Evolutionary conservation across 2,329 filamentous ascomycete genomes (phyloP).

Genomic region (Polytolypa hystricis): DNA sequence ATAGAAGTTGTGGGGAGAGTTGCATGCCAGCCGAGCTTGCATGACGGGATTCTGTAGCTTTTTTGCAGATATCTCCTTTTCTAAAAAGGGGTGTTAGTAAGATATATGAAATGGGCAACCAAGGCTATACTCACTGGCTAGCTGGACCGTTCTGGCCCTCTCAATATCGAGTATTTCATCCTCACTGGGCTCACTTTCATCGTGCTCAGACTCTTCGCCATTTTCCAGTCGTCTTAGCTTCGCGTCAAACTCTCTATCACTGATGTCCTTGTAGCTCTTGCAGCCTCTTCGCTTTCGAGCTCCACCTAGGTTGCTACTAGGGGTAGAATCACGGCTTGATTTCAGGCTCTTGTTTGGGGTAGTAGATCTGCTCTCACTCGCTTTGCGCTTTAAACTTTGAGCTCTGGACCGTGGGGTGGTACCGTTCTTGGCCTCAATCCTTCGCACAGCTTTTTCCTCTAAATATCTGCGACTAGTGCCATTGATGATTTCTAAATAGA

Average conservation of each 20-base stretch:
- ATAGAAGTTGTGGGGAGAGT: conserved; percentile 93
- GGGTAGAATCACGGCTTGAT: conserved; percentile 65
- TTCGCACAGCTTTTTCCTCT: conserved; percentile 40
- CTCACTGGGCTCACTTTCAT: conserved; percentile 29
- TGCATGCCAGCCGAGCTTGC: conserved; percentile 84
- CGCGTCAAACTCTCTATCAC: conserved; percentile 74
- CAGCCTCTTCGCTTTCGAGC: conserved; percentile 41
- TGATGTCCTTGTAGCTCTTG: conserved; percentile 57
- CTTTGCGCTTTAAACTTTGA: conserved; percentile 48
- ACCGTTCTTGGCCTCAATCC: conserved; percentile 31
- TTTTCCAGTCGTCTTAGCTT: conserved; percentile 41
- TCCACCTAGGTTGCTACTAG: conserved; percentile 43
- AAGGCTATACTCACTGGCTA: conserved; percentile 52
- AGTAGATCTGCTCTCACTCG: conserved; percentile 29
- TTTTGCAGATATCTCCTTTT: conserved; percentile 78
- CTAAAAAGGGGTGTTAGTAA: conserved; percentile 30
- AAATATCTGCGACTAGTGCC: conserved; percentile 49
- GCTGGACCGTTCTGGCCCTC: conserved; percentile 55
- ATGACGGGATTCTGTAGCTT: conserved; percentile 88
- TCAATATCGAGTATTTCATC: conserved; percentile 52
- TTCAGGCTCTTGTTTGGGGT: conserved; percentile 60
- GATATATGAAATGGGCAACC: no score
- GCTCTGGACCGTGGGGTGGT: conserved; percentile 23
- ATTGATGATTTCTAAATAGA: conserved; percentile 80
- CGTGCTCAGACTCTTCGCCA: conserved; percentile 46